phyloP scores from a whole-genome alignment of 2,329 filamentous ascomycete species.

The Byssoonygena ceratinophila region DNA sequence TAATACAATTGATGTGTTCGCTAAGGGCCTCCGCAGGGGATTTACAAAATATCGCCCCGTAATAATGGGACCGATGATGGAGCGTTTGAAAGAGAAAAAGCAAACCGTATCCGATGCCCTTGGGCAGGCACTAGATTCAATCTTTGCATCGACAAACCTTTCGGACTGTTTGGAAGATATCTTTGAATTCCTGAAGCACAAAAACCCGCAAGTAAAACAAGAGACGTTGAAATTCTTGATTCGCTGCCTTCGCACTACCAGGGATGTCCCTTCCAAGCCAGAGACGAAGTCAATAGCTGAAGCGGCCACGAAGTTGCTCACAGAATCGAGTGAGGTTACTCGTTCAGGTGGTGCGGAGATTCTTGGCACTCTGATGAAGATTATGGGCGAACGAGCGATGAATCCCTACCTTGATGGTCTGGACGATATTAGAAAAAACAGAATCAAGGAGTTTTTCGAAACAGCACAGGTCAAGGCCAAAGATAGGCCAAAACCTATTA shows the following conservation, averaged over 20 bases:
- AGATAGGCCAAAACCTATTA: constrained; percentile 74
- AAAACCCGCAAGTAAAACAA: constrained; percentile 96
- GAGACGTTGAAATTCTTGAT: constrained; percentile 91
- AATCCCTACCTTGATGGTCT: constrained; percentile 80
- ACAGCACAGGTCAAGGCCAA: constrained; percentile 76
- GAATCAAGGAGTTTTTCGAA: constrained; percentile 87
- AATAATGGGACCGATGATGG: constrained; percentile 83
- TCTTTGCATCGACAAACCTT: constrained; percentile 57
- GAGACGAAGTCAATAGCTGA: constrained; percentile 84
- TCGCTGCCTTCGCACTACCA: constrained; percentile 70
- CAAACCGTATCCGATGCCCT: constrained; percentile 77
- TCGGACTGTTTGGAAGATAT: constrained; percentile 88
- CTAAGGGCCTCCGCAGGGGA: constrained; percentile 66
- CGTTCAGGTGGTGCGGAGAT: constrained; percentile 85
- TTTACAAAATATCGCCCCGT: constrained; percentile 71
- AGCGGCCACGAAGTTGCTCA: constrained; percentile 73
- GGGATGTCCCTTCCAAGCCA: constrained; percentile 69
- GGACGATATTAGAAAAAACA: constrained; percentile 89
- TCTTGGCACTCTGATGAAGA: constrained; percentile 94
- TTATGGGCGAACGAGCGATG: constrained; percentile 94
- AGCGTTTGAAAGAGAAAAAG: constrained; percentile 97
- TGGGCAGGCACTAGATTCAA: constrained; percentile 67
- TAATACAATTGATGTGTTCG: constrained; percentile 80
- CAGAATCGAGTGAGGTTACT: constrained; percentile 76
- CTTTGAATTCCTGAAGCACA: constrained; percentile 71